Percentiles rank a stretch among this genome's conserved stretches.
phyloP scores from a whole-genome alignment of 495 filamentous ascomycete species.

The Tuber borchii region DNA sequence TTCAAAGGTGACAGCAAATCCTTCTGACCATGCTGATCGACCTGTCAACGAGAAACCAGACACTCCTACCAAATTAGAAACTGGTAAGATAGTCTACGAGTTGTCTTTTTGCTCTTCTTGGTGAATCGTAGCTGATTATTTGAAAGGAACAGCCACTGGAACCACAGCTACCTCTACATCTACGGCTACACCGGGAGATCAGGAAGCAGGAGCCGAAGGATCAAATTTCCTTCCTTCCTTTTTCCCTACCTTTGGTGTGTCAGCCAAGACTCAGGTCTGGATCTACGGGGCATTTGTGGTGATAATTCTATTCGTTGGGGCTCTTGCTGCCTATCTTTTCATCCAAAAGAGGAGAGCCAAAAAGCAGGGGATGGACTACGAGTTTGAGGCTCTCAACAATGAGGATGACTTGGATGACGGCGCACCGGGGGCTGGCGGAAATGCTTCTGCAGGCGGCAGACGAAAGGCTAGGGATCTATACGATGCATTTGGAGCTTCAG shows the following conservation, averaged over 20 bases:
- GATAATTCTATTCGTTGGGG: slow-evolving; percentile 77
- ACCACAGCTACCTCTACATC: background rate
- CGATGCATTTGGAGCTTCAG: slow-evolving; percentile 80
- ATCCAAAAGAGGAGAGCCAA: slow-evolving; percentile 67
- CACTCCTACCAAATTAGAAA: slow-evolving; percentile 14
- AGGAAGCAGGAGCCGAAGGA: slow-evolving; percentile 21
- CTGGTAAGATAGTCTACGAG: slow-evolving; percentile 16
- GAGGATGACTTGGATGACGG: slow-evolving; percentile 63
- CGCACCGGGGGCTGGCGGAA: slow-evolving; percentile 11
- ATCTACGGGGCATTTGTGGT: slow-evolving; percentile 81
- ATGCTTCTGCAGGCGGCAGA: slow-evolving; percentile 41
- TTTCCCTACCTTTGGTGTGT: slow-evolving; percentile 91
- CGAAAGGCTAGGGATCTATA: slow-evolving; percentile 78
- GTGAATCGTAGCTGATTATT: background rate
- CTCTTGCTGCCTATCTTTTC: slow-evolving; percentile 71
- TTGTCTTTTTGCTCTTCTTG: background rate
- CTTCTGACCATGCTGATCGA: slow-evolving; percentile 69
- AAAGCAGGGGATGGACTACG: slow-evolving; percentile 76
- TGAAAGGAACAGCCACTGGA: background rate
- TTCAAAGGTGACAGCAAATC: slow-evolving; percentile 44
- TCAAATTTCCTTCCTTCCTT: slow-evolving; percentile 74
- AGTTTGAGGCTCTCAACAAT: slow-evolving; percentile 86
- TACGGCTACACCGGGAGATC: background rate
- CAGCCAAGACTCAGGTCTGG: slow-evolving; percentile 84
- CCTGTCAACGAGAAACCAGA: slow-evolving; percentile 53